Conservation (phyloP, 2,329 filamentous ascomycete genomes). For the Epichloe coenophiala region DNA sequence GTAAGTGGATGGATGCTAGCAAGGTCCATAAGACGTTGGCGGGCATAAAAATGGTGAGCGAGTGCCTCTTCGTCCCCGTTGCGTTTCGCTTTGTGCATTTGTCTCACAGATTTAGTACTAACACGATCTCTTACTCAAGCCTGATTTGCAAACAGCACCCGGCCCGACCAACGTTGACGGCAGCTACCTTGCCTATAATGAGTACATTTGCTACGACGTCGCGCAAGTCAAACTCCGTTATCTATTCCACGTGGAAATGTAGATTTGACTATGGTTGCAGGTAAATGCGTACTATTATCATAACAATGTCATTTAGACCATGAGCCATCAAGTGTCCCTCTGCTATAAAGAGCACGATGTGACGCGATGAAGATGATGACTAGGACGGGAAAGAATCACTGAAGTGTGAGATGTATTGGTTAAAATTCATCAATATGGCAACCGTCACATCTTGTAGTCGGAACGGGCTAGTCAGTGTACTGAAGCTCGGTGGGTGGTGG, state of each 20-base stretch:
- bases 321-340: too few species aligned
- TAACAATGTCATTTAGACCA: too few species aligned
- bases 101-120: too few species aligned
- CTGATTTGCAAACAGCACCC: conserved; percentile 33
- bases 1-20: conserved; percentile 61
- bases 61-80: conserved; percentile 14
- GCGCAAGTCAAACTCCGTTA: conserved; percentile 59
- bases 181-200: conserved; percentile 51
- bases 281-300: too few species aligned
- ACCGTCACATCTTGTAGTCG: too few species aligned
- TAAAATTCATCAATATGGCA: too few species aligned
- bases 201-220: conserved; percentile 60
- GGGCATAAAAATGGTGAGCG: conserved; percentile 60
- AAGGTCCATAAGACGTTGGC: conserved; percentile 49
- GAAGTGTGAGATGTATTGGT: too few species aligned
- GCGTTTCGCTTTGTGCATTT: background rate
- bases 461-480: too few species aligned
- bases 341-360: too few species aligned
- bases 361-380: too few species aligned
- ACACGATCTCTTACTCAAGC: conserved; percentile 20
- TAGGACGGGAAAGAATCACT: too few species aligned
- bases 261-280: background rate
- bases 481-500: too few species aligned
- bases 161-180: conserved; percentile 31
- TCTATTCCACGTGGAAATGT: conserved; percentile 48